phyloP scores from a whole-genome alignment of 257 asterid species.

The Ophiorrhiza pumila region DNA sequence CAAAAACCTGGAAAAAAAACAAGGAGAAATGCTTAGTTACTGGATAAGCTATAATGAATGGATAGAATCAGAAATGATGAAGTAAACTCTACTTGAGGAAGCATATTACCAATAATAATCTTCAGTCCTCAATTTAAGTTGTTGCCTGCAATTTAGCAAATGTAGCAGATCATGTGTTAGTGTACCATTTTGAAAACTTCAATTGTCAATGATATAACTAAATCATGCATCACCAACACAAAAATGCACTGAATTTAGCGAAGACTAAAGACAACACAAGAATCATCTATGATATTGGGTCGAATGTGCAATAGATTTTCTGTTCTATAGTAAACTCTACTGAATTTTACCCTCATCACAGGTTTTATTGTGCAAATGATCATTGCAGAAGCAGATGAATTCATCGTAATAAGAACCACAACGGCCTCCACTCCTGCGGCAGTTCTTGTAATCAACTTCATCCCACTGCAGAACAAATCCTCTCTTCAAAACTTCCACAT shows the following conservation, averaged over 20 bases:
- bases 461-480: slow-evolving; percentile 48
- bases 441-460: slow-evolving; percentile 24
- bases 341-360: slow-evolving; percentile 5
- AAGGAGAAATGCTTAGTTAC: slow-evolving; percentile 13
- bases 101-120: slow-evolving; percentile 45
- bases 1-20: no score
- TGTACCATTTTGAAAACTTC: not conserved
- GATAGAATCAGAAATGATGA: not conserved
- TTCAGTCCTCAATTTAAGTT: slow-evolving; percentile 25
- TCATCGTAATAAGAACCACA: slow-evolving; percentile 14
- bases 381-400: slow-evolving; percentile 15
- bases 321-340: not conserved
- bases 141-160: slow-evolving; percentile 24
- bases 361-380: slow-evolving; percentile 3
- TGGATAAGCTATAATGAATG: not conserved
- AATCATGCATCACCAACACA: not conserved
- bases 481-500: slow-evolving; percentile 27
- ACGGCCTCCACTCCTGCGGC: slow-evolving; percentile 25
- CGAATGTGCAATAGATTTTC: not conserved
- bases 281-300: not conserved
- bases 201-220: not conserved
- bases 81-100: not conserved
- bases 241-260: not conserved
- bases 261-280: not conserved
- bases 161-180: not conserved